A percentile compares a stretch with the other conserved stretches of the same genome.
Evolutionary conservation across 768 basidiomycete genomes (phyloP).

Genomic region (Kwoniella heveanensis): DNA sequence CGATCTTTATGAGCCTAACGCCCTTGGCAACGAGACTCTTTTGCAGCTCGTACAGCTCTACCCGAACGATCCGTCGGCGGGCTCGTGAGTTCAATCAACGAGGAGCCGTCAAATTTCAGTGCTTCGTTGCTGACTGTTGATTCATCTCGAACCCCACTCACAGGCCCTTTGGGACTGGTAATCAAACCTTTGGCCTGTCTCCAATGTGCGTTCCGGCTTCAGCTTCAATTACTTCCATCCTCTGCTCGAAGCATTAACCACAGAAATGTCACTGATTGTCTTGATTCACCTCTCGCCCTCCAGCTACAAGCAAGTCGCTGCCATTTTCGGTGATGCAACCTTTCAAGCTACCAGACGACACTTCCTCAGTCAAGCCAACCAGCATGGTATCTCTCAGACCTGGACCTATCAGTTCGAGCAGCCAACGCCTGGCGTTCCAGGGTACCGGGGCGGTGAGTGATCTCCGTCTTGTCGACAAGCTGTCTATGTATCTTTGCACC

Average conservation of each 20-base stretch:
- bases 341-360: slow-evolving; percentile 49
- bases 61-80: slow-evolving; percentile 37
- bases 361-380: slow-evolving; percentile 38
- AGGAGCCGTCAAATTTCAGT: too few species aligned
- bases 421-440: slow-evolving; percentile 8
- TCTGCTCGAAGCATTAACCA: too few species aligned
- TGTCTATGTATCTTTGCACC: too few species aligned
- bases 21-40: slow-evolving; percentile 30
- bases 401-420: slow-evolving; percentile 52
- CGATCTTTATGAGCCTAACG: slow-evolving; percentile 27
- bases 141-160: too few species aligned
- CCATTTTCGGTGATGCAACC: slow-evolving; percentile 45
- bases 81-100: slow-evolving; percentile 42
- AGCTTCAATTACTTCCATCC: too few species aligned
- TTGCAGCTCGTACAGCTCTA: slow-evolving; percentile 35
- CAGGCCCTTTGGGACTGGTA: slow-evolving; percentile 50
- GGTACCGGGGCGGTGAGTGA: slow-evolving; percentile 19
- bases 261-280: too few species aligned
- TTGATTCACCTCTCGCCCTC: too few species aligned
- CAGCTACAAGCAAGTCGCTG: slow-evolving; percentile 42
- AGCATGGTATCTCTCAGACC: slow-evolving; percentile 31
- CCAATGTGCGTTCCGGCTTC: slow-evolving; percentile 4
- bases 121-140: too few species aligned
- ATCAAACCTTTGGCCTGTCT: slow-evolving; percentile 49
- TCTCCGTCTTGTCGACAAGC: not conserved